phyloP scores from a whole-genome alignment of 768 basidiomycete genomes.

The Hygrophorus russula region DNA sequence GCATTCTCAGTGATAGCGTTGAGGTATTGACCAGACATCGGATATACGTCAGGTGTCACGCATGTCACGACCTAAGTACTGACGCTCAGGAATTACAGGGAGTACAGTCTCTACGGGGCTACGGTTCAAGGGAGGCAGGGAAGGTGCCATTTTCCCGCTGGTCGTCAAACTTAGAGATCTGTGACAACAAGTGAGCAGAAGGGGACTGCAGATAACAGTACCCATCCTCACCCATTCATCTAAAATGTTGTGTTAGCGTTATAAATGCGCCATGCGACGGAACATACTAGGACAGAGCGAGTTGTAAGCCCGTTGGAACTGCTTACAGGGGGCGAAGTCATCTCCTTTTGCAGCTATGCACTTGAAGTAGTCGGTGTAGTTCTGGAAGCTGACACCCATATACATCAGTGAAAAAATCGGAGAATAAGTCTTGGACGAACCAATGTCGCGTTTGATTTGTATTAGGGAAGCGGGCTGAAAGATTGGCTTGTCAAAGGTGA shows the following conservation, averaged over 20 bases:
- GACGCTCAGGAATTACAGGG: too few species aligned
- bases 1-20: slow-evolving; percentile 70
- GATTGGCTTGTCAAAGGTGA: slow-evolving; percentile 2
- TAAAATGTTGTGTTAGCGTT: slow-evolving; percentile 18
- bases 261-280: slow-evolving; percentile 1
- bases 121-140: slow-evolving; percentile 78
- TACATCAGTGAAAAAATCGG: neutral
- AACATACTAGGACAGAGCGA: slow-evolving; percentile 96
- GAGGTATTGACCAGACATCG: slow-evolving; percentile 37
- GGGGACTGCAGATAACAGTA: neutral
- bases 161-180: slow-evolving; percentile 89
- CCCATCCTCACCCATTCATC: slow-evolving; percentile 74
- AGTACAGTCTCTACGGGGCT: too few species aligned
- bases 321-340: slow-evolving; percentile 96
- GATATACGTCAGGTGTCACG: neutral
- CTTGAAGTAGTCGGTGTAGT: slow-evolving; percentile 98
- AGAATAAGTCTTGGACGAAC: slow-evolving; percentile 28
- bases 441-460: slow-evolving; percentile 96
- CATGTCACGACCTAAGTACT: too few species aligned
- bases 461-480: slow-evolving; percentile 77
- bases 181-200: slow-evolving; percentile 9
- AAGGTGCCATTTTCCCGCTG: slow-evolving; percentile 90
- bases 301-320: slow-evolving; percentile 93
- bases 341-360: slow-evolving; percentile 96
- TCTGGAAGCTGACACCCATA: slow-evolving; percentile 57